These are phyloP conservation scores for Aspergillus spinulosporus DNA, from an alignment of 2,329 filamentous ascomycete species.

Conservation along the genomic window DNA sequence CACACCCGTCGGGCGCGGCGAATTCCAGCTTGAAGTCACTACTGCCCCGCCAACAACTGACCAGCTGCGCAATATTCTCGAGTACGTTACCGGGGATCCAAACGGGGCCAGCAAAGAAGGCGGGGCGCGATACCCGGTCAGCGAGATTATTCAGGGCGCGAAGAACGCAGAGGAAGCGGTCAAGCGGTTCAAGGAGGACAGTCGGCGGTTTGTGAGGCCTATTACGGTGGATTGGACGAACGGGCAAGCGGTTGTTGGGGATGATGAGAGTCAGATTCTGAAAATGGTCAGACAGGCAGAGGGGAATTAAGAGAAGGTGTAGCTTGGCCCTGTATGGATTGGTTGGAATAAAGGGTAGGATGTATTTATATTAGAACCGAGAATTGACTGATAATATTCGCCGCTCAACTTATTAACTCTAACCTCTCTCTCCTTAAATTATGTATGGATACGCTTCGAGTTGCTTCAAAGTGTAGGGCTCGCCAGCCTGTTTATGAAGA, in stretches of 20 bases:
- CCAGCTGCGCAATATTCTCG: slow-evolving; percentile 79
- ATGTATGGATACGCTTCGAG: too few relatives aligned
- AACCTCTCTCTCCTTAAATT: too few relatives aligned
- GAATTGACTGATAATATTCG: neutral
- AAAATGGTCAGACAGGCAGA: slow-evolving; percentile 66
- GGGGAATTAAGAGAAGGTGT: slow-evolving; percentile 5
- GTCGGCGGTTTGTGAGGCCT: slow-evolving; percentile 68
- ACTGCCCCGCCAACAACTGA: slow-evolving; percentile 77
- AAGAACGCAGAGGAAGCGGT: slow-evolving; percentile 73
- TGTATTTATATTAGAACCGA: neutral
- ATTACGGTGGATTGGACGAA: slow-evolving; percentile 92
- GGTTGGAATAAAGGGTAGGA: neutral
- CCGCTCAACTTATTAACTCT: neutral
- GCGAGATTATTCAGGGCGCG: slow-evolving; percentile 73
- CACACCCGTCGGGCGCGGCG: slow-evolving; percentile 67
- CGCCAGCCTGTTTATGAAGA: too few relatives aligned
- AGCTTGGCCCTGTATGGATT: neutral
- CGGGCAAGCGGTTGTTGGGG: slow-evolving; percentile 74
- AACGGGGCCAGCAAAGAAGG: slow-evolving; percentile 61
- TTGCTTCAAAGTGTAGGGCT: too few relatives aligned
- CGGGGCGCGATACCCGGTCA: slow-evolving; percentile 60
- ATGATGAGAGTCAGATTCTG: slow-evolving; percentile 84
- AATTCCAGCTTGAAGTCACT: slow-evolving; percentile 85
- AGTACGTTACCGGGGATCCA: slow-evolving; percentile 54
- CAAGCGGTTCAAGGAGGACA: slow-evolving; percentile 70